Evolutionary conservation across 331 rosid genomes (phyloP), one percentile per base, ranked within the genome.

Genomic region (Cydonia oblonga): DNA sequence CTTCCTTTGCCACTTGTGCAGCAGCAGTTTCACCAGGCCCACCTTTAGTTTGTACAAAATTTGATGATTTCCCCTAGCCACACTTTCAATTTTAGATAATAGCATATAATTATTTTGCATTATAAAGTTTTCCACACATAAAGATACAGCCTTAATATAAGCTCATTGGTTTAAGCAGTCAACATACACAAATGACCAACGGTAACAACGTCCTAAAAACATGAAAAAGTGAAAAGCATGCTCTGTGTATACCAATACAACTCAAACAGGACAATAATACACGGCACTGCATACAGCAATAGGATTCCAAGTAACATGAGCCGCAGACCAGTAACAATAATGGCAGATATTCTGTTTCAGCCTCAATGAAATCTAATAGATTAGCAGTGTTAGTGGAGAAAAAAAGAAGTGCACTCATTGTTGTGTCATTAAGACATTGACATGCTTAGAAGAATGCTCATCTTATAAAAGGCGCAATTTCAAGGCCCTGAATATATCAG

Each of bases 1-100:
- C 91, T 80, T 91, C 92, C 83, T 84, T 89, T 64, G 91, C 84
- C 66, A 76, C 80, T 66, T 78, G 85, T 61, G 80, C 58, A 59
- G 77, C 71, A 80, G 81, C 73, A 67, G 69, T 78, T 78, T 90
- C 90, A 83, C 38, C 13, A 64, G 81, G 71, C 70, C 72, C 86
- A 73, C 60, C 79, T 79, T 87, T 84, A 8, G 76, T 80, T 84
- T 70, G 87, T 49, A 80, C 69, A 78, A 88, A 83, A 73, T 72
- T 73, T 29, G 86, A 66, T 54, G 81, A 80, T 64, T 79, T 72
- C 24, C 79, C 89, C 89, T 88, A 69, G 12, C 38, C 80, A 64
- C 38, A 70, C n/a, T 67, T 26, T 67, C 30, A 15, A 71, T 2
- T 49, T 66, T 25, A 72, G 29, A 66, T 42, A 71, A 56, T 18